A percentile compares a stretch with the other conserved stretches of the same genome.
Conservation (phyloP, 164 flowering plant genomes). For the Stephania cephalantha region DNA sequence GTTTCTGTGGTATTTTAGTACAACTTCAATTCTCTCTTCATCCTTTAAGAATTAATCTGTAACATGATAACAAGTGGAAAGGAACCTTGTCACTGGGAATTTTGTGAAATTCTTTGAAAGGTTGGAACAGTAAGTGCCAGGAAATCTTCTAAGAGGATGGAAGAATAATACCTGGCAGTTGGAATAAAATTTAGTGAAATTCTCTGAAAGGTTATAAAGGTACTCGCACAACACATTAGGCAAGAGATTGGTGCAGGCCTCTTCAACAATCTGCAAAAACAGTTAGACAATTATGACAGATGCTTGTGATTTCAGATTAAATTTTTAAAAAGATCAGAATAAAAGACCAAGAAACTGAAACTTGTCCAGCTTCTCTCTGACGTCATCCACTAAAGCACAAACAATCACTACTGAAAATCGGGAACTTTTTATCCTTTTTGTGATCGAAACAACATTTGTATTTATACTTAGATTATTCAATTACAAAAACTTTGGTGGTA, state of each 20-base stretch:
- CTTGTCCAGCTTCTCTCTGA: not conserved
- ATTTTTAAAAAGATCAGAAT: too few species aligned
- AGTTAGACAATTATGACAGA: not conserved
- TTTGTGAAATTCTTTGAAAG: too few species aligned
- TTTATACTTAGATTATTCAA: too few species aligned
- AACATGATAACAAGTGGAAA: not conserved
- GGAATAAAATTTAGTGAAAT: constrained; percentile 64
- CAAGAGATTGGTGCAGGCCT: constrained; percentile 67
- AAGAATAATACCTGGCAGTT: constrained; percentile 63
- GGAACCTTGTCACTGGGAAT: not conserved
- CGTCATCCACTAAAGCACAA: not conserved
- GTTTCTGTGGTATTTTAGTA: too few species aligned
- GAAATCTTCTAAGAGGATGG: not conserved
- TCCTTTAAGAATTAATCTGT: not conserved
- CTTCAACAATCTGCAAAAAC: constrained; percentile 62
- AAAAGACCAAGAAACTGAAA: not conserved
- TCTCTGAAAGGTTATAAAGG: constrained; percentile 72
- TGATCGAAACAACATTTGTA: too few species aligned
- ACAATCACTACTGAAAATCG: not conserved
- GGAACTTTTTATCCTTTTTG: too few species aligned
- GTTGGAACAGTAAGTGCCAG: not conserved
- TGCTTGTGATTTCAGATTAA: not conserved
- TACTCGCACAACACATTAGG: constrained; percentile 83
- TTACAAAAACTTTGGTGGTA: too few species aligned
- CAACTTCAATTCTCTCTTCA: not conserved